Evolutionary conservation across 345 rosid species (phyloP).

Genomic region (Hypericum perforatum): DNA sequence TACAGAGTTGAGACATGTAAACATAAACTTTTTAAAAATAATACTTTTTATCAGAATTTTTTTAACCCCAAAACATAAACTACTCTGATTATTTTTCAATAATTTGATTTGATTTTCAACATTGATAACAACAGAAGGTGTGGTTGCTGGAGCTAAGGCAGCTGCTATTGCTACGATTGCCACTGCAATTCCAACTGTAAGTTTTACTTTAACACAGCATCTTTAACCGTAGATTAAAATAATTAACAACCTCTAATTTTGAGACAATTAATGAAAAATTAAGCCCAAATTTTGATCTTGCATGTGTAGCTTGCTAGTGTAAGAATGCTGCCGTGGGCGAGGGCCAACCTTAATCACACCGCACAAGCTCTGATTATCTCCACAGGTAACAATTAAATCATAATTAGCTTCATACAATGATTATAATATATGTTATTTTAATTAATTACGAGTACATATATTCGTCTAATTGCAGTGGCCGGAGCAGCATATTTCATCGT

Average conservation of each 20-base stretch:
- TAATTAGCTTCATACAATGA: not conserved
- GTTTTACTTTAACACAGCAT: not conserved
- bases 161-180: slow-evolving; percentile 59
- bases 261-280: no score
- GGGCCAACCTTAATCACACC: slow-evolving; percentile 70
- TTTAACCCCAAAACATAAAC: not conserved
- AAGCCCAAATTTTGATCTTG: not conserved
- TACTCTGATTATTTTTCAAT: not conserved
- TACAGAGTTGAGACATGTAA: no score
- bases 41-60: no score
- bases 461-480: slow-evolving; percentile 35
- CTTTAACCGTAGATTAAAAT: not conserved
- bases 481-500: slow-evolving; percentile 89
- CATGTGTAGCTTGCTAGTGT: slow-evolving; percentile 53
- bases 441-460: not conserved
- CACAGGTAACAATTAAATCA: slow-evolving; percentile 25
- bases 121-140: slow-evolving; percentile 47
- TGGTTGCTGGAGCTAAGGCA: slow-evolving; percentile 75
- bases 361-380: slow-evolving; percentile 94
- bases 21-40: no score
- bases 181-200: slow-evolving; percentile 76
- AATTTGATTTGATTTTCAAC: slow-evolving; percentile 3
- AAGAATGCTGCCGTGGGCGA: slow-evolving; percentile 80
- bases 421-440: not conserved
- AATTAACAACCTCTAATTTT: no score